Base-by-base conservation (phyloP, 345 rosid species). In the Populus simonii region DNA sequence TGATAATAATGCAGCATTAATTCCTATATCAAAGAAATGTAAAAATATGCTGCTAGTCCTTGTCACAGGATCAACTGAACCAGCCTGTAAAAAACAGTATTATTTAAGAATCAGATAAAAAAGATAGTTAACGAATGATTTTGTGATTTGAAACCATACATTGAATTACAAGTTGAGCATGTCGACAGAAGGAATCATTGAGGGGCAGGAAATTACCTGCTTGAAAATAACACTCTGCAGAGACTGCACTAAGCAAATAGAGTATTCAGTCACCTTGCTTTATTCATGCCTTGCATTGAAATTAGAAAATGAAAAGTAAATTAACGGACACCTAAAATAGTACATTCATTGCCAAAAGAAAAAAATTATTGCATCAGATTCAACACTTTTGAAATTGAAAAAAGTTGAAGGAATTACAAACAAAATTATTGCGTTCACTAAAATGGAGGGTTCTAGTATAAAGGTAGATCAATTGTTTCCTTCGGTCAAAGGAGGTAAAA, bases 171-270 rank as follows among this genome's bases (percentile, higher is more conserved):
- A 75, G 12, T 38, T 57, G 62, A 33, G 66, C 43, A 76, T 6
- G 27, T 29, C 8, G 33, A 65, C 22, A 70, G 27, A 63, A 76
- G 59, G 68, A 55, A 82, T 71, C 59, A 49, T 16, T 53, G 17
- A 59, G 59, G 38, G 65, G 65, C 43, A 43, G 78, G 67, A 57
- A 17, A 22, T 47, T 86, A 95, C 99, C 99, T 90, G 96, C 88
- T 93, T 95, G 92, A 95, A 95, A 67, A 95, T 92, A 78, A 93
- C 97, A 76, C 98, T 95, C 84, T 95, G 99, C 78, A 95, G 83
- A 84, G 99, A 93, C 99, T 95, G 97, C 92, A 86, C 61, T 79
- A 69, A 76, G 66, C 76, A 77, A 83, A 66, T 13, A 68, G 66
- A 70, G 59, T 45, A 51, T 72, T 86, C 65, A 85, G 81, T 76